Percentiles rank a stretch among this genome's conserved stretches.
phyloP scores from a whole-genome alignment of 192 early-diverging fungal genomes.

The Lunasporangiospora selenospora region DNA sequence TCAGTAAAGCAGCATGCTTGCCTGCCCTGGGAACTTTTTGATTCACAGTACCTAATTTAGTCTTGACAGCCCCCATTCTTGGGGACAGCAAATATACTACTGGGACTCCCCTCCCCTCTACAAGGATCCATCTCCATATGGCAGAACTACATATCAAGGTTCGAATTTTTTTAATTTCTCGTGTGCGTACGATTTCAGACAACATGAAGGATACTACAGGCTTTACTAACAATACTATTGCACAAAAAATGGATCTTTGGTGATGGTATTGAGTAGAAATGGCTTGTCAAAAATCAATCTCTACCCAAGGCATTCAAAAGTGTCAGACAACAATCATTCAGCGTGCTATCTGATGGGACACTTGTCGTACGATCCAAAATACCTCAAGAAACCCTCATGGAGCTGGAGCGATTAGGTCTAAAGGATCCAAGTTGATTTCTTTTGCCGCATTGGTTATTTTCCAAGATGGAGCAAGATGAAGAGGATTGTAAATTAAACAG shows the following conservation, averaged over 20 bases:
- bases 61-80: constrained; percentile 15
- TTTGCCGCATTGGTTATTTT: too few relatives aligned
- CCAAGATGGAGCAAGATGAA: too few relatives aligned
- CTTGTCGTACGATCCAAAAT: neutral
- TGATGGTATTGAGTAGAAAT: neutral
- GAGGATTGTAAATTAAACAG: too few relatives aligned
- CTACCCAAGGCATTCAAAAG: neutral
- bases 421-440: too few relatives aligned
- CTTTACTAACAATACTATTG: neutral
- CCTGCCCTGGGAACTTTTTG: neutral
- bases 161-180: too few relatives aligned
- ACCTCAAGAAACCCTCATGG: neutral
- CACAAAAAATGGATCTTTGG: neutral
- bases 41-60: neutral
- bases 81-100: constrained; percentile 14
- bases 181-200: too few relatives aligned
- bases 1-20: neutral
- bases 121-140: constrained; percentile 17
- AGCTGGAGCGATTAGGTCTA: constrained; percentile 2
- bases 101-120: too few relatives aligned
- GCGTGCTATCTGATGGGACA: constrained; percentile 2
- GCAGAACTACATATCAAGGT: constrained; percentile 12
- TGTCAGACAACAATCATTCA: neutral
- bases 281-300: neutral
- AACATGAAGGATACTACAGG: neutral